Conservation (phyloP, 805 yeast genomes). For the Metschnikowia vanudenii region DNA sequence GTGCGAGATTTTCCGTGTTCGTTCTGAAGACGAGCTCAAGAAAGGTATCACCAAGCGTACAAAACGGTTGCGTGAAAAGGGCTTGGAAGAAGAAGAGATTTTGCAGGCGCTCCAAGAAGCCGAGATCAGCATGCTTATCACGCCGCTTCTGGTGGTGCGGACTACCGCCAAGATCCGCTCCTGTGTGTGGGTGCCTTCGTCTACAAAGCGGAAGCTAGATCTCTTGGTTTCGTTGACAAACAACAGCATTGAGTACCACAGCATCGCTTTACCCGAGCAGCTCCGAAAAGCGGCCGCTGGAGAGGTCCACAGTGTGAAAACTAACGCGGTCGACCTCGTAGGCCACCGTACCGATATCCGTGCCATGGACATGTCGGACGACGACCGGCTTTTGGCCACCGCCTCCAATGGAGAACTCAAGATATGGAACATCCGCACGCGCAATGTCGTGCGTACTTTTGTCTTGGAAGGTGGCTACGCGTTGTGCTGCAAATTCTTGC, state of each 20-base stretch:
- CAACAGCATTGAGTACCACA: slow-evolving; percentile 72
- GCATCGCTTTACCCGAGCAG: slow-evolving; percentile 55
- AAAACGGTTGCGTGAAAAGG: slow-evolving; percentile 74
- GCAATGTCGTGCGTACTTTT: slow-evolving; percentile 78
- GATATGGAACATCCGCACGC: slow-evolving; percentile 78
- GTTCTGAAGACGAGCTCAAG: slow-evolving; percentile 72
- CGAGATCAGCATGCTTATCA: slow-evolving; percentile 57
- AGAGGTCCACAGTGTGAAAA: slow-evolving; percentile 45
- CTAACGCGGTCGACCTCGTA: slow-evolving; percentile 61
- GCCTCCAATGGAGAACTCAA: slow-evolving; percentile 90
- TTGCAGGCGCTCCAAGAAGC: slow-evolving; percentile 39
- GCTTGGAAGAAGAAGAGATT: slow-evolving; percentile 58
- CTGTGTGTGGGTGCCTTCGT: slow-evolving; percentile 55
- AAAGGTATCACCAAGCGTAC: slow-evolving; percentile 77
- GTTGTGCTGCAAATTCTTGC: slow-evolving; percentile 73
- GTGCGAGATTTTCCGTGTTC: slow-evolving; percentile 73
- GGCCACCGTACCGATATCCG: slow-evolving; percentile 94
- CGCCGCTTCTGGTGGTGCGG: slow-evolving; percentile 68
- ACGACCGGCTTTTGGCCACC: slow-evolving; percentile 76
- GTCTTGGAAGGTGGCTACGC: slow-evolving; percentile 76
- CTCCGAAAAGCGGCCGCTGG: slow-evolving; percentile 43
- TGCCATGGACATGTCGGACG: slow-evolving; percentile 77
- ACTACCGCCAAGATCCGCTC: slow-evolving; percentile 62
- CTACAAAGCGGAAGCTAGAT: slow-evolving; percentile 50
- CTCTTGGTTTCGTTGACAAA: slow-evolving; percentile 64